A percentile compares a stretch with the other conserved stretches of the same genome.
phyloP scores from a whole-genome alignment of 1,284 basidiomycete species.

The Trametes polyzona region DNA sequence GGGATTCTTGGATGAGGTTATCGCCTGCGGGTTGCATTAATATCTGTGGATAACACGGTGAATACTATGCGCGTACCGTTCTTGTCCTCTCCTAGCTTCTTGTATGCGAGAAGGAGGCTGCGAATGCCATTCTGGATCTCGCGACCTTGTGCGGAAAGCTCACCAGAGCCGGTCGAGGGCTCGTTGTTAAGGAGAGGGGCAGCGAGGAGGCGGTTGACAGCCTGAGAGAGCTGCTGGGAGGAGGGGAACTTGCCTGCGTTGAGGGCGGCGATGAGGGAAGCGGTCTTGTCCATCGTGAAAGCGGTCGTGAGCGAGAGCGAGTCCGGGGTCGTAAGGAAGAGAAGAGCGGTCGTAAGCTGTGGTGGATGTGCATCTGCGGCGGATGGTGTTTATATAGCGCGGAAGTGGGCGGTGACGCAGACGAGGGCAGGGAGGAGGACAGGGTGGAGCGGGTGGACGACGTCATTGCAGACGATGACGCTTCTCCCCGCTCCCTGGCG shows the following conservation, averaged over 20 bases:
- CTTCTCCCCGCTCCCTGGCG: background rate
- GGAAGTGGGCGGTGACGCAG: slow-evolving; percentile 2
- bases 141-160: slow-evolving; percentile 56
- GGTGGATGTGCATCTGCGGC: background rate
- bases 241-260: slow-evolving; percentile 67
- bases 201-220: slow-evolving; percentile 54
- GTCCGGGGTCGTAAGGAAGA: background rate
- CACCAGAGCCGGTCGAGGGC: slow-evolving; percentile 39
- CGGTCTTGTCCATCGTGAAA: slow-evolving; percentile 56
- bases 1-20: slow-evolving; percentile 60
- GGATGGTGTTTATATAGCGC: slow-evolving; percentile 1
- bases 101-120: slow-evolving; percentile 56
- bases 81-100: slow-evolving; percentile 53
- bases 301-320: background rate
- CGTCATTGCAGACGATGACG: slow-evolving; percentile 11
- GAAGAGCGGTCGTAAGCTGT: background rate
- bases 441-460: background rate
- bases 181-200: slow-evolving; percentile 50
- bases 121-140: slow-evolving; percentile 52
- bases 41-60: background rate
- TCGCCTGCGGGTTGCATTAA: slow-evolving; percentile 47
- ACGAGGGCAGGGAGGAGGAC: background rate
- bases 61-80: slow-evolving; percentile 47
- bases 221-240: slow-evolving; percentile 53
- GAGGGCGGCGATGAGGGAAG: slow-evolving; percentile 63